These are phyloP conservation scores for Malus orientalis DNA, from an alignment of 306 rosid species.

Conservation along the genomic window DNA sequence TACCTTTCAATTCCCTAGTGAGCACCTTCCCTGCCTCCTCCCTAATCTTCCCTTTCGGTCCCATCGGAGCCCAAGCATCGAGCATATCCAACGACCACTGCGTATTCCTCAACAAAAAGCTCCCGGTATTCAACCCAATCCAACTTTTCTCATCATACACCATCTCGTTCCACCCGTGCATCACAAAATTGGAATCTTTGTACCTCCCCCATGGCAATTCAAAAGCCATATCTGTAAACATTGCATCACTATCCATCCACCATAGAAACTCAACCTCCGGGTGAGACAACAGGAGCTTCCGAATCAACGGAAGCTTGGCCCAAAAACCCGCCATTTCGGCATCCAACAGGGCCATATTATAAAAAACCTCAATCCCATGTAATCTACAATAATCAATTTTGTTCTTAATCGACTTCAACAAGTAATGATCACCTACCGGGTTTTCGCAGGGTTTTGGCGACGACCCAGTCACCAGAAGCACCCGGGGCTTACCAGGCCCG, in stretches of 20 bases:
- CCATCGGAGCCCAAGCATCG: slow-evolving; percentile 94
- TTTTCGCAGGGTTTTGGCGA: slow-evolving; percentile 91
- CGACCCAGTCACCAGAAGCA: slow-evolving; percentile 81
- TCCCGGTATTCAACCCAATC: slow-evolving; percentile 92
- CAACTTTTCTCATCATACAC: slow-evolving; percentile 72
- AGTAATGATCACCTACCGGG: slow-evolving; percentile 83
- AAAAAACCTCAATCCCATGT: slow-evolving; percentile 78
- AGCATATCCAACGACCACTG: slow-evolving; percentile 88
- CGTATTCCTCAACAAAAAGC: slow-evolving; percentile 62
- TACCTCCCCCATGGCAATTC: slow-evolving; percentile 87
- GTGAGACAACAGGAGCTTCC: slow-evolving; percentile 63
- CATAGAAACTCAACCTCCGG: slow-evolving; percentile 81
- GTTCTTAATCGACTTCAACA: slow-evolving; percentile 75
- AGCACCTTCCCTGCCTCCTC: slow-evolving; percentile 81
- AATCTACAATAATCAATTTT: slow-evolving; percentile 83
- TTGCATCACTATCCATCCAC: slow-evolving; percentile 99
- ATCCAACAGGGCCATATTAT: slow-evolving; percentile 73
- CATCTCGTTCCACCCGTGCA: slow-evolving; percentile 87
- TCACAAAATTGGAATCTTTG: slow-evolving; percentile 48
- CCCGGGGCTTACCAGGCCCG: slow-evolving; percentile 64
- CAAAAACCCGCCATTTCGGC: slow-evolving; percentile 95
- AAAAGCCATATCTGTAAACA: slow-evolving; percentile 89
- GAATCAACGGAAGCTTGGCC: slow-evolving; percentile 84
- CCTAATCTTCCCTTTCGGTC: slow-evolving; percentile 74
- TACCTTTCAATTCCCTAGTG: slow-evolving; percentile 49